phyloP scores from a whole-genome alignment of 441 rosid genomes.

The Pelargonium myrrhifolium region DNA sequence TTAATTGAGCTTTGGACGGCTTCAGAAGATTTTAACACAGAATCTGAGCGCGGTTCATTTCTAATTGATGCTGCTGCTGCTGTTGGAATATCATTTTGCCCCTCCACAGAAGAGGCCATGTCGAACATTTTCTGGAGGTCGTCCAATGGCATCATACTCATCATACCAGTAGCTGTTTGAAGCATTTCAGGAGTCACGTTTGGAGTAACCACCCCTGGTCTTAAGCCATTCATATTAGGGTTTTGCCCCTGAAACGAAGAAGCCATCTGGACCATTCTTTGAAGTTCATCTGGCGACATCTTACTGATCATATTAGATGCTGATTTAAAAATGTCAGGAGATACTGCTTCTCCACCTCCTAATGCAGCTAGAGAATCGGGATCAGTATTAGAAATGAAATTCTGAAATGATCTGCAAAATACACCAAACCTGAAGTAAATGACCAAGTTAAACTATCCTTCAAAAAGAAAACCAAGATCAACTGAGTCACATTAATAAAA shows the following conservation, averaged over 20 bases:
- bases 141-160: slow-evolving; percentile 48
- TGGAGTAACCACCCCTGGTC: slow-evolving; percentile 35
- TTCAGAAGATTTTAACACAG: not conserved
- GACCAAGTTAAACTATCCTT: not conserved
- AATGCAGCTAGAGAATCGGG: not conserved
- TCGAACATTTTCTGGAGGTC: slow-evolving; percentile 75
- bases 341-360: slow-evolving; percentile 28
- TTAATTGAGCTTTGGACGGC: slow-evolving; percentile 5
- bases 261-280: slow-evolving; percentile 71
- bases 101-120: slow-evolving; percentile 58
- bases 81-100: slow-evolving; percentile 32
- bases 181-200: slow-evolving; percentile 53
- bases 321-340: slow-evolving; percentile 73
- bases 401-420: not conserved
- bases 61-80: slow-evolving; percentile 24
- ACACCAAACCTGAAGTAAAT: not conserved
- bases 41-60: slow-evolving; percentile 21
- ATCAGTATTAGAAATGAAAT: not conserved
- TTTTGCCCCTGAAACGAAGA: slow-evolving; percentile 61
- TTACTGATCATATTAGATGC: slow-evolving; percentile 77
- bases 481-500: too few species aligned
- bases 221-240: slow-evolving; percentile 34
- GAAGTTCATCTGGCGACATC: slow-evolving; percentile 85
- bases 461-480: too few species aligned
- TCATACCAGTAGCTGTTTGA: slow-evolving; percentile 52